These are phyloP conservation scores for Piper longum DNA, from an alignment of 164 flowering plant species.

Conservation along the genomic window DNA sequence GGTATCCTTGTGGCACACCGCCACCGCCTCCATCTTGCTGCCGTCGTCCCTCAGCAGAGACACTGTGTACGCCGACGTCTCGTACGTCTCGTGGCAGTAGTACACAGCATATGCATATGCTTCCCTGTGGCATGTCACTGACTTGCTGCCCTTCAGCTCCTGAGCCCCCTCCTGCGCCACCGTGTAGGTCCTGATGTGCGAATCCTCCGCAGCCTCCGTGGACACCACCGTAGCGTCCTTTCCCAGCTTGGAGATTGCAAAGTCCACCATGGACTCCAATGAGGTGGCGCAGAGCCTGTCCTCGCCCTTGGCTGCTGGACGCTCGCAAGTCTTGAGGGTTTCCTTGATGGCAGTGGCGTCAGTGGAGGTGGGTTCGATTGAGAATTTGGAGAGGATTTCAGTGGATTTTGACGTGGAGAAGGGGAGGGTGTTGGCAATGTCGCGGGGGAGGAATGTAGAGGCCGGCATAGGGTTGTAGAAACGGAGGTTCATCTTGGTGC, in stretches of 20 bases:
- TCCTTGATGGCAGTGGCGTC: constrained; percentile 24
- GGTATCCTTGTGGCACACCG: constrained; percentile 23
- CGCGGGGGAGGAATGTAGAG: constrained; percentile 24
- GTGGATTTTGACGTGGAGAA: constrained; percentile 26
- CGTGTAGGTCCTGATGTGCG: constrained; percentile 6
- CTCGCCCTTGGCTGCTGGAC: constrained; percentile 15
- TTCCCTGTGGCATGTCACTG: constrained; percentile 18
- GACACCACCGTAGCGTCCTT: constrained; percentile 7
- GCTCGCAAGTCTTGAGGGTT: constrained; percentile 18
- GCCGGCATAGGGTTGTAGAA: constrained; percentile 13
- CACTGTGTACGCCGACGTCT: constrained; percentile 15
- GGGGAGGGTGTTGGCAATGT: constrained; percentile 26
- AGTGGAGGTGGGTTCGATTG: constrained; percentile 17
- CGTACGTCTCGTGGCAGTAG: constrained; percentile 16
- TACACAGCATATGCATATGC: constrained; percentile 20
- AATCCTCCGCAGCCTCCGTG: constrained; percentile 6
- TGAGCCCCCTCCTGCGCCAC: constrained; percentile 4
- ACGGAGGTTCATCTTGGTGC: constrained; percentile 11
- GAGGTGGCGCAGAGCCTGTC: constrained; percentile 23
- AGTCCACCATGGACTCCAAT: constrained; percentile 25
- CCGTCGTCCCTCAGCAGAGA: constrained; percentile 21
- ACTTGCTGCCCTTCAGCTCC: constrained; percentile 5
- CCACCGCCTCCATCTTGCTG: constrained; percentile 15
- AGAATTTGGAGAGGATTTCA: constrained; percentile 17
- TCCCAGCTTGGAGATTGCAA: constrained; percentile 17